phyloP scores from a whole-genome alignment of 306 rosid genomes.

The Prunus kanzakura region DNA sequence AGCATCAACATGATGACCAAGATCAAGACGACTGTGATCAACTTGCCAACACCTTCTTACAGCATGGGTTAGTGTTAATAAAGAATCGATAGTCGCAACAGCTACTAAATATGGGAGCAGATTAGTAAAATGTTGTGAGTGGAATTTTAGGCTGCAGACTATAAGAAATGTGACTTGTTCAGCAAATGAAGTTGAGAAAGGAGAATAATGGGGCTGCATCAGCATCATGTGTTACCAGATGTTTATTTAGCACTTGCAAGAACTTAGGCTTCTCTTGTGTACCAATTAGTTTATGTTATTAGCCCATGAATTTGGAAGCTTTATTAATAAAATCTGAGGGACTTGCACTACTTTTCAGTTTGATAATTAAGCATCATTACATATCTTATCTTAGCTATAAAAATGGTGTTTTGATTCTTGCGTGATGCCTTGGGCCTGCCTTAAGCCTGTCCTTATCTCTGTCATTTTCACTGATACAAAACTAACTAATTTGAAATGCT shows the following conservation, averaged over 20 bases:
- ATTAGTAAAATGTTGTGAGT: slow-evolving; percentile 4
- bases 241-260: neutral
- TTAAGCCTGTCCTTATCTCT: neutral
- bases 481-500: neutral
- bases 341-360: neutral
- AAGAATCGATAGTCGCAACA: neutral
- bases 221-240: neutral
- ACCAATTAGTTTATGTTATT: neutral
- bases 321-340: neutral
- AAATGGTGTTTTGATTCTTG: neutral
- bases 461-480: neutral
- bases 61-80: slow-evolving; percentile 66
- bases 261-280: slow-evolving; percentile 3
- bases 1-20: slow-evolving; percentile 99
- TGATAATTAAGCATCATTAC: neutral
- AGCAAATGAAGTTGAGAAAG: neutral
- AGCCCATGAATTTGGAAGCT: neutral
- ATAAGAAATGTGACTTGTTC: neutral
- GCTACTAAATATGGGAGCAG: neutral
- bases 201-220: neutral
- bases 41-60: slow-evolving; percentile 89
- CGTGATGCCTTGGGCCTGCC: no score
- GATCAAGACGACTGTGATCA: slow-evolving; percentile 82
- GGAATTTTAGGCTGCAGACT: slow-evolving; percentile 13
- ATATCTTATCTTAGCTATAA: neutral